Evolutionary conservation across 352 stramenopile genomes (phyloP), one percentile per base, ranked within the genome.

Genomic region (Globisporangium nagaii): DNA sequence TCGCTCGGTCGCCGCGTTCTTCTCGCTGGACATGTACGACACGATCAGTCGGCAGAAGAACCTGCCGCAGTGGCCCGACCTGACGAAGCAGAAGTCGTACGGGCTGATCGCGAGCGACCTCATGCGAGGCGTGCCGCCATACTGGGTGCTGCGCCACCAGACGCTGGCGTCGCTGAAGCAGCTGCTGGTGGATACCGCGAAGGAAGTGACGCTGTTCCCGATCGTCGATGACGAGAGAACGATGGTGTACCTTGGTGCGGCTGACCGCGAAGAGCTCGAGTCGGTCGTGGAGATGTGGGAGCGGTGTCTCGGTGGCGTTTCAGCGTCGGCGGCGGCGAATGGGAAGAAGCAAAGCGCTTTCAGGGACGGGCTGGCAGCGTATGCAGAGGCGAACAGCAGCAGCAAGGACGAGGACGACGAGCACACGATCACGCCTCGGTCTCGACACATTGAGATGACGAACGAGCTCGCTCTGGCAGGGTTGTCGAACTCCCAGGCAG

Each of bases 1-100:
- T 4, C 81, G 80, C 22, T 70, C 70, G 2, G 74, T 91, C 25
- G 80, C 79, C 8, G 60, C 76, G 11, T 71, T 83, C 25, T 88
- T 93, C 46, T 88, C 80, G 9, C 74, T 91, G 24, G 79, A 89
- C 52, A 83, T 93, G 62, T 93, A 93, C 63, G 83, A 95, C 60
- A 90, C 76, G 3, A 90, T 93, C 55, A 78, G 75, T 28, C 71
- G 81, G 12, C 71, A 90, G 36, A 90, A 88, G 59, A 84, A 86
- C 44, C 70, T 93, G 37, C 84, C 84, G 19, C 80, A 86, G 49
- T 92, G 81, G 78, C 84, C 83, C 10, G 76, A 88, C 52, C 63
- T 93, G 25, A 87, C 76, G 10, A 83, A 88, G 46, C 83, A 93
- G 47, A 71, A 69, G 28, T 93, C 79, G 20, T 95, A 93, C 61